phyloP scores from a whole-genome alignment of 73 alveolate species.

The Blepharisma japonicum region DNA sequence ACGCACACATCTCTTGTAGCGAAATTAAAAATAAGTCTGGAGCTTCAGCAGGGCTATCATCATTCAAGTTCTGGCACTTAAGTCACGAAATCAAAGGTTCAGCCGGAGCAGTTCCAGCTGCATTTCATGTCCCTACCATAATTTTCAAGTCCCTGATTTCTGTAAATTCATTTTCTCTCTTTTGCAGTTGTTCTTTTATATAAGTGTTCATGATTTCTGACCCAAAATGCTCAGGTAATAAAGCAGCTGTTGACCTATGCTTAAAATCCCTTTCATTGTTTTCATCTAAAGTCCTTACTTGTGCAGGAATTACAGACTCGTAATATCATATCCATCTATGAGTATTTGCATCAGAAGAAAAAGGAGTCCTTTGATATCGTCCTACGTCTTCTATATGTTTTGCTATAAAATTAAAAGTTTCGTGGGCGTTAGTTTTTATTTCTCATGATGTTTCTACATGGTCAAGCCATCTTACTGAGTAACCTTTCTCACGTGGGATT shows the following conservation, averaged over 20 bases:
- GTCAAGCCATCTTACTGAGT: conserved; percentile 8
- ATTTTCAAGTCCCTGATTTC: background rate
- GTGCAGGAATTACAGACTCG: background rate
- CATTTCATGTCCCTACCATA: background rate
- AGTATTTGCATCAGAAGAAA: background rate
- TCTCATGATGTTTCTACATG: background rate
- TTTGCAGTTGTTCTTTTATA: background rate
- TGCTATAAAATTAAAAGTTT: background rate
- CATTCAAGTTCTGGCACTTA: too few species aligned
- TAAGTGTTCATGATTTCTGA: conserved; percentile 4
- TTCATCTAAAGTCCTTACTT: background rate
- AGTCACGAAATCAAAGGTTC: background rate
- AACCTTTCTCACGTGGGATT: background rate
- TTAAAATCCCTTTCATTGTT: background rate
- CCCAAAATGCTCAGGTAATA: background rate
- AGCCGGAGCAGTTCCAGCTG: conserved; percentile 10
- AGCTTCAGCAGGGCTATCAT: background rate
- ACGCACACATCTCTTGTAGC: conserved; percentile 24
- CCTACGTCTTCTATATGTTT: background rate
- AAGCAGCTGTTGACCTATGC: background rate
- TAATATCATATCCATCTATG: conserved; percentile 18
- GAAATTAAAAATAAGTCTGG: background rate
- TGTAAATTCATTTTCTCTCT: background rate
- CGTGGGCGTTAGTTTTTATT: background rate
- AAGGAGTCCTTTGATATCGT: conserved; percentile 11